A percentile compares a stretch with the other conserved stretches of the same genome.
phyloP scores from a whole-genome alignment of 768 basidiomycete species.

The Russula dissimulans region DNA sequence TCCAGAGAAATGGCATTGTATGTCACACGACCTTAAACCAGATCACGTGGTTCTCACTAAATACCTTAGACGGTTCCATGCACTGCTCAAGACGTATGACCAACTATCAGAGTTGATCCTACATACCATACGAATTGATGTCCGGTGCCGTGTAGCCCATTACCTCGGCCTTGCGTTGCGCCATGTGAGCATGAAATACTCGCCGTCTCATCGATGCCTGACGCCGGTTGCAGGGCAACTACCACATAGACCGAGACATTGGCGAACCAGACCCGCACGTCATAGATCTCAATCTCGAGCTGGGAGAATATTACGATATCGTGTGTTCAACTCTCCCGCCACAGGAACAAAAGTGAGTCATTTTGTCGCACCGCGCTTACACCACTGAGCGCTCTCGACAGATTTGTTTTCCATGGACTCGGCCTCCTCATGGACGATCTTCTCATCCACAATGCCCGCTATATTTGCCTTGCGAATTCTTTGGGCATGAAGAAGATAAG shows the following conservation, averaged over 20 bases:
- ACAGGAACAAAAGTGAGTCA: slow-evolving; percentile 55
- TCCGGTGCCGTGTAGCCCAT: slow-evolving; percentile 76
- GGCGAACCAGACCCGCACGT: slow-evolving; percentile 89
- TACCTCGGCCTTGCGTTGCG: slow-evolving; percentile 60
- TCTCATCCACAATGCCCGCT: slow-evolving; percentile 64
- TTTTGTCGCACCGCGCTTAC: slow-evolving; percentile 11
- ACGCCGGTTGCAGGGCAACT: slow-evolving; percentile 57
- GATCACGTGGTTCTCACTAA: slow-evolving; percentile 46
- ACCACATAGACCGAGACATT: slow-evolving; percentile 71
- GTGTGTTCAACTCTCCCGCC: slow-evolving; percentile 51
- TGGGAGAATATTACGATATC: slow-evolving; percentile 68
- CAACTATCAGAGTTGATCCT: slow-evolving; percentile 83
- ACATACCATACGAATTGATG: slow-evolving; percentile 78
- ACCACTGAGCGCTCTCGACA: slow-evolving; percentile 24
- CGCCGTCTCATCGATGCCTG: background rate
- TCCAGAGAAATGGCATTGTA: slow-evolving; percentile 87
- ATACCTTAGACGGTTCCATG: slow-evolving; percentile 71
- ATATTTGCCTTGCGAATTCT: slow-evolving; percentile 57
- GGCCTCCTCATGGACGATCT: slow-evolving; percentile 78
- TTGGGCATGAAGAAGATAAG: slow-evolving; percentile 81
- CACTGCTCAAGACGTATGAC: slow-evolving; percentile 81
- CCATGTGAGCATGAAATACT: slow-evolving; percentile 27
- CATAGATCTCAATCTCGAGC: slow-evolving; percentile 72
- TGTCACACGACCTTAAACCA: slow-evolving; percentile 55
- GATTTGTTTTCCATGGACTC: slow-evolving; percentile 83